phyloP scores from a whole-genome alignment of 345 rosid genomes.

The Sisymbrium irio region DNA sequence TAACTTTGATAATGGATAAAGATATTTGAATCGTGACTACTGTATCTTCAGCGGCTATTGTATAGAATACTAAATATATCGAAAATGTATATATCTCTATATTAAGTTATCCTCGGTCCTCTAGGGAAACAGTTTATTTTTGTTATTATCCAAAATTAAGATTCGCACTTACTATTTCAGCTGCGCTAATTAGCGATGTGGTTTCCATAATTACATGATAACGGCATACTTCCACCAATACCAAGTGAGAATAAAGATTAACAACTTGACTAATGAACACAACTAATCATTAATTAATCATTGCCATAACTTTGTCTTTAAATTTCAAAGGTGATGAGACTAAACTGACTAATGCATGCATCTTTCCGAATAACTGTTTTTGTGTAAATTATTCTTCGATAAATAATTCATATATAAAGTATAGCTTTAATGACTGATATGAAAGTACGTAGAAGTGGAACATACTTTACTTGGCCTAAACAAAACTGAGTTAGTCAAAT shows the following conservation, averaged over 20 bases:
- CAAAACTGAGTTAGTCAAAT: conserved; percentile 22
- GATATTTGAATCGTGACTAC: not conserved
- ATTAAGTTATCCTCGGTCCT: not conserved
- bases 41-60: too few relatives aligned
- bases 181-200: not conserved
- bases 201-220: not conserved
- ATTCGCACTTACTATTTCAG: conserved; percentile 4
- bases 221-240: conserved; percentile 21
- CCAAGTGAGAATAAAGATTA: conserved; percentile 25
- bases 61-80: too few relatives aligned
- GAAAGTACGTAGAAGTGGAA: conserved; percentile 26
- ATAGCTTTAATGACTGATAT: conserved; percentile 24
- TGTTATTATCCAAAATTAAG: not conserved
- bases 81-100: not conserved
- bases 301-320: conserved; percentile 11
- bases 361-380: conserved; percentile 3
- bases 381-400: conserved; percentile 12
- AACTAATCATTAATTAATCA: conserved; percentile 16
- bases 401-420: not conserved
- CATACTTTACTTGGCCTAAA: conserved; percentile 18
- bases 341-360: conserved; percentile 25
- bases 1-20: not conserved
- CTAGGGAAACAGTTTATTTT: too few relatives aligned
- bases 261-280: conserved; percentile 20
- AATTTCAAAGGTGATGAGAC: conserved; percentile 23